Evolutionary conservation across 2,329 filamentous ascomycete species (phyloP).

Genomic region (Cercospora nicotianae): DNA sequence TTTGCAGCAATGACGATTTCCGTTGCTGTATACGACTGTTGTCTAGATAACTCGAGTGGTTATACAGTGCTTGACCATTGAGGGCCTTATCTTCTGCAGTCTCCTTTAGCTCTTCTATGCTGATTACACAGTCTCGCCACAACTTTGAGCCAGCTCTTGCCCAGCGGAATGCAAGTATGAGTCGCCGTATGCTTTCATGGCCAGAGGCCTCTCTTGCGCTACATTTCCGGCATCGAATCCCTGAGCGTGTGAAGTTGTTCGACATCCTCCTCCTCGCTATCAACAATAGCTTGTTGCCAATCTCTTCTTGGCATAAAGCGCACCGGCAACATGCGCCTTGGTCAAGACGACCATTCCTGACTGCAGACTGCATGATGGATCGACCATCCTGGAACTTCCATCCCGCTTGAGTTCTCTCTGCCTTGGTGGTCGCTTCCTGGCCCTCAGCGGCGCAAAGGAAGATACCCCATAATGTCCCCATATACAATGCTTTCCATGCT

Average conservation of each 20-base stretch:
- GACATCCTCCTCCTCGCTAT: background rate
- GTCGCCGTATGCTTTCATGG: background rate
- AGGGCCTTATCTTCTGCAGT: too few relatives aligned
- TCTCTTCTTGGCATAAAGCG: constrained; percentile 31
- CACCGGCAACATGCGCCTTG: background rate
- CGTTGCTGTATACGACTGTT: too few relatives aligned
- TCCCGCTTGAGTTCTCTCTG: background rate
- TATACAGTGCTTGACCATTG: too few relatives aligned
- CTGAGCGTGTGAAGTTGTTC: background rate
- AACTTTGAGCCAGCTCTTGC: background rate
- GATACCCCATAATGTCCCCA: background rate
- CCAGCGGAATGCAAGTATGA: background rate
- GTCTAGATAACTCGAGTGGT: too few relatives aligned
- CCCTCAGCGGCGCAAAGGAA: background rate
- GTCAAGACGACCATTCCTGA: background rate
- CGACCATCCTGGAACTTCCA: background rate
- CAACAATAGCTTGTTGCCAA: background rate
- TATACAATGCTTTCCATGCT: background rate
- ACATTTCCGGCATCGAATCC: background rate
- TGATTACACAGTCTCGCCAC: background rate
- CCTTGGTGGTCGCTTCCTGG: background rate
- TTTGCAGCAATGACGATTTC: too few relatives aligned
- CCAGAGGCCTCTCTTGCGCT: background rate
- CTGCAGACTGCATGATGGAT: background rate
- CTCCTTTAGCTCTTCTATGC: background rate